Percentiles rank a stretch among this genome's conserved stretches.
Evolutionary conservation across 495 filamentous ascomycete species (phyloP).

Genomic region (Viridothelium virens): DNA sequence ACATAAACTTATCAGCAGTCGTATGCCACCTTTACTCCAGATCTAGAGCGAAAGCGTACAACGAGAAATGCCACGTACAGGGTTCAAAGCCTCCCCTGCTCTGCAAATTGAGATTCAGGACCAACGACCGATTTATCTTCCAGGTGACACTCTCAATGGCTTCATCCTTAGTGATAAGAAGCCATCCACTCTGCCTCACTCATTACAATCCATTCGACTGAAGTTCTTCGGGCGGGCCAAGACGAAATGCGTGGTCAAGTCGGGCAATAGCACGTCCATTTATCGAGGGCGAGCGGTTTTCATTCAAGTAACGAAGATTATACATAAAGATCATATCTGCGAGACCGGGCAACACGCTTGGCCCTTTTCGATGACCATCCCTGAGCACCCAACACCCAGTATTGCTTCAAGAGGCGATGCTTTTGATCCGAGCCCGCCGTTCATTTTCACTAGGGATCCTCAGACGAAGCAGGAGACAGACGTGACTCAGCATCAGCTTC

Average conservation of each 20-base stretch:
- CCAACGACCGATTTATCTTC: background rate
- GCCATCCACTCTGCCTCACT: background rate
- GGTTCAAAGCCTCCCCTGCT: background rate
- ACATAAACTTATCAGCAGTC: too few species aligned
- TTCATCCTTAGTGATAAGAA: background rate
- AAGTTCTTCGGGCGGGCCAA: background rate
- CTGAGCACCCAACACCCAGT: background rate
- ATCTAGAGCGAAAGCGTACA: too few species aligned
- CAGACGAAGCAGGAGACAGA: constrained; percentile 2
- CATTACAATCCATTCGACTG: background rate
- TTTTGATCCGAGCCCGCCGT: background rate
- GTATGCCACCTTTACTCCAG: too few species aligned
- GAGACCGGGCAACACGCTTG: background rate
- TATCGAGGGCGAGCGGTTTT: constrained; percentile 2
- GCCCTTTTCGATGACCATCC: background rate
- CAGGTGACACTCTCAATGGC: background rate
- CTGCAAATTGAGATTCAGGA: background rate
- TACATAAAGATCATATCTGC: background rate
- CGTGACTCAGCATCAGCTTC: background rate
- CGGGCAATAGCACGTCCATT: background rate
- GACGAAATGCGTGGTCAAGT: background rate
- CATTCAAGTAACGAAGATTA: background rate
- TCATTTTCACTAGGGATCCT: background rate
- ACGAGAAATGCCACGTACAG: background rate
- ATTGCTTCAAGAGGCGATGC: background rate